Conservation (phyloP, 2,329 filamentous ascomycete genomes). For the Purpureocillium takamizusanense region DNA sequence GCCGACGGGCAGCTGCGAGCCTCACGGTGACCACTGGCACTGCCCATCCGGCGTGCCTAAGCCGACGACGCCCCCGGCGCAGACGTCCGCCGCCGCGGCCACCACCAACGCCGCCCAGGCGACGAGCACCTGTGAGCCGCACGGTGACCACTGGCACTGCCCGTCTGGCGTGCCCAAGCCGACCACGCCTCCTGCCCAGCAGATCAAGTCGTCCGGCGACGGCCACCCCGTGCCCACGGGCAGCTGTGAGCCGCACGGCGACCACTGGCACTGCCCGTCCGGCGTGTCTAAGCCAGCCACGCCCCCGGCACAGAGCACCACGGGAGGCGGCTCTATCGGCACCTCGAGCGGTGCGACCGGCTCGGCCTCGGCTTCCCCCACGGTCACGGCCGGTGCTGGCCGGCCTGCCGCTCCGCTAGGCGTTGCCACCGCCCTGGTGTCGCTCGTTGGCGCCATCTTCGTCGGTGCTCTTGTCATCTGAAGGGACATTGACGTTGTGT, state of each 20-base stretch:
- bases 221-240: background rate
- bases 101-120: background rate
- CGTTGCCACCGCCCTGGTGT: conserved; percentile 3
- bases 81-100: background rate
- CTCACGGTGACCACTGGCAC: conserved; percentile 10
- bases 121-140: conserved; percentile 3
- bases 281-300: conserved; percentile 7
- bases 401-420: conserved; percentile 2
- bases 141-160: conserved; percentile 9
- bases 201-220: background rate
- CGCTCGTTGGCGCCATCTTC: conserved; percentile 6
- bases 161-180: conserved; percentile 6
- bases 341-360: background rate
- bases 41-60: conserved; percentile 5
- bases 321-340: background rate
- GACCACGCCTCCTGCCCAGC: conserved; percentile 5
- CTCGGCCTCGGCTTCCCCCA: background rate
- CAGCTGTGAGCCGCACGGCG: conserved; percentile 5
- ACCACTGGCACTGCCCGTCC: conserved; percentile 9
- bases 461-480: conserved; percentile 4
- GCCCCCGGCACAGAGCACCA: conserved; percentile 3
- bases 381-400: conserved; percentile 1
- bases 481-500: background rate
- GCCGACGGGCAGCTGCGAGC: conserved; percentile 1
- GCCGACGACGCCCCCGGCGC: conserved; percentile 6